Evolutionary conservation across 2,329 filamentous ascomycete species (phyloP), one percentile per base, ranked within the genome.

Genomic region (Nannizziopsis barbatae): DNA sequence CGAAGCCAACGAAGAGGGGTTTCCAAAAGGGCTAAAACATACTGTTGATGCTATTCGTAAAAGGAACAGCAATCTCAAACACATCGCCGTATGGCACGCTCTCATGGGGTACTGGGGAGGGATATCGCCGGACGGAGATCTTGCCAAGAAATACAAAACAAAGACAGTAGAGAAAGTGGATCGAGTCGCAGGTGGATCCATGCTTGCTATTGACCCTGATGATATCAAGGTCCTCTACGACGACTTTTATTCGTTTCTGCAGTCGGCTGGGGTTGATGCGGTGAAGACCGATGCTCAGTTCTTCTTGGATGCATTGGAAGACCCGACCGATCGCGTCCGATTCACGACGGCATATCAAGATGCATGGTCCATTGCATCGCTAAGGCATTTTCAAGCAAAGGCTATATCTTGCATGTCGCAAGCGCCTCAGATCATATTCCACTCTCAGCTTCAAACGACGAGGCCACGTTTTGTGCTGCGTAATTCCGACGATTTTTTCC

Each of bases 241-340:
- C 50, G 90, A 96, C 62, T 96, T 96, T 63, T 98, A 96, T 63
- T 66, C 69, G 1, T 96, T 95, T 59, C 75, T 98, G 1, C 73
- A 74, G 0, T 74, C 75, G 2, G 76, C 77, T 32, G 89, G 88
- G 0, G 72, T 98, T 30, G 85, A 94, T 62, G 82, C 81, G 0
- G 89, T 95, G 56, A 98, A 98, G 65, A 89, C 89, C 0, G 92
- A 98, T 62, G 87, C 80, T 0, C 90, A 98, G 60, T 95, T 89
- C 67, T 86, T 88, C 69, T 70, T 94, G 14, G 90, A 96, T 61
- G 77, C 83, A 2, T 76, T 89, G 57, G 68, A 75, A 18, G 76
- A 80, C 40, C 79, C 90, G 5, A 70, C 76, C 12, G 77, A 80
- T 58, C 80, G 90, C n/a, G 76, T 79, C 31, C 72, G 77, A 7